Evolutionary conservation across 192 early-diverging fungal genomes (phyloP), one percentile per base, ranked within the genome.

Genomic region (Piromyces finnis): DNA sequence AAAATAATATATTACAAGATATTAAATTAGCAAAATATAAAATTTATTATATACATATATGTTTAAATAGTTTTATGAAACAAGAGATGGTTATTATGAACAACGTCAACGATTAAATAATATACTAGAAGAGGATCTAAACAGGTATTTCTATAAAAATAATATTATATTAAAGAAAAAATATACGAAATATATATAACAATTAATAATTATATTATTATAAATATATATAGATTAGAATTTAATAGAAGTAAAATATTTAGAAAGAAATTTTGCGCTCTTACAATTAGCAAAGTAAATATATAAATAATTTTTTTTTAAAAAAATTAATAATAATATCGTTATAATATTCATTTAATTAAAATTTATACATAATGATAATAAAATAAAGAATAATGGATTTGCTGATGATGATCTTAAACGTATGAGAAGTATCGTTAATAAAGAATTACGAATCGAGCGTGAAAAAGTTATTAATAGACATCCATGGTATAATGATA

Each of bases 401-500:
- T 68, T 68, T 68, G 26, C 26, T 3, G 26, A 5, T n/a, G 51
- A 68, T 68, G 51, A 68, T 68, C 16, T 68, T 11, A 2, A 68
- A n/a, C 26, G 22, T 22, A 68, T 68, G 51, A 68, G 51, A 68
- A 68, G 5, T 68, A 68, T n/a, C 0, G 26, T 68, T 5, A 68
- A n/a, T 11, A 68, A 68, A 5, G 51, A 68, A 26, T n/a, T 68
- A 68, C 26, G 17, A 68, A n/a, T 27, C 0, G 51, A 68, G n/a
- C 51, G 51, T 68, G 51, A 68, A 29, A 39, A 35, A 27, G 77
- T 85, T 16, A 77, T 89, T 11, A 79, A 79, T 13, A 78, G 78
- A 77, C 89, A 90, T 81, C 85, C 88, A n/a, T 90, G 89, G 89
- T 90, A 84, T 79, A 83, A 78, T 68, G 89, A 90, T 29, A 83